Evolutionary conservation across 345 rosid genomes (phyloP), one percentile per base, ranked within the genome.

Genomic region (Syzygium jambos): DNA sequence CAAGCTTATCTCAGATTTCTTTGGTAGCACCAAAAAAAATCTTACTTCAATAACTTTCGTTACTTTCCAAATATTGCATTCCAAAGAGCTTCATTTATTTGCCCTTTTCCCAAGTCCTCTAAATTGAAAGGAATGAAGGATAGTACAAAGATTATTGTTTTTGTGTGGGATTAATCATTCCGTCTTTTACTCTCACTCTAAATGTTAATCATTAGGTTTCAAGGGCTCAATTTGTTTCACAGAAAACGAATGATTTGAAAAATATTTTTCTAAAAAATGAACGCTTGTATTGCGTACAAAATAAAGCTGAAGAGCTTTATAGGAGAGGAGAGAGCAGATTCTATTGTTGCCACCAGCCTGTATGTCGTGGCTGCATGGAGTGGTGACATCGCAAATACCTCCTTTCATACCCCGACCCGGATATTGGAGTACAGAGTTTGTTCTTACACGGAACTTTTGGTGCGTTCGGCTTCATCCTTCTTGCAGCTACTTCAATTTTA

Each of bases 1-100:
- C 34, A 94, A 93, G 89, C 77, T 93, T 30, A 93, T 93, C 38
- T 78, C 95, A 1, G 96, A 95, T 86, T 25, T 95, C 16, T 8
- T 95, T 12, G 93, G 96, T 94, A 86, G 38, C 49, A 19, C 25
- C 80, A 73, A 73, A 73, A 17, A 41, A 4, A 5, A 73, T 34
- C 38, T 2, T 34, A 22, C 80, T 34, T 73, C 49, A 5, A 34
- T 73, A 11, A 73, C 7, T 73, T 34, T 34, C 7, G 21, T 34
- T 21, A 38, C 80, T 73, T 19, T 73, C 49, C 19, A 25, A 34
- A 34, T 22, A 30, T 53, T 16, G 17, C 55, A 53, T 53, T 53
- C 21, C 7, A 2, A 53, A 16, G 55, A 16, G 22, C 55, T 53
- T 53, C 55, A 53, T 53, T 41, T 41, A 41, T 41, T 41, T 41